phyloP scores from a whole-genome alignment of 2,329 filamentous ascomycete genomes.

The Parafenestella ontariensis region DNA sequence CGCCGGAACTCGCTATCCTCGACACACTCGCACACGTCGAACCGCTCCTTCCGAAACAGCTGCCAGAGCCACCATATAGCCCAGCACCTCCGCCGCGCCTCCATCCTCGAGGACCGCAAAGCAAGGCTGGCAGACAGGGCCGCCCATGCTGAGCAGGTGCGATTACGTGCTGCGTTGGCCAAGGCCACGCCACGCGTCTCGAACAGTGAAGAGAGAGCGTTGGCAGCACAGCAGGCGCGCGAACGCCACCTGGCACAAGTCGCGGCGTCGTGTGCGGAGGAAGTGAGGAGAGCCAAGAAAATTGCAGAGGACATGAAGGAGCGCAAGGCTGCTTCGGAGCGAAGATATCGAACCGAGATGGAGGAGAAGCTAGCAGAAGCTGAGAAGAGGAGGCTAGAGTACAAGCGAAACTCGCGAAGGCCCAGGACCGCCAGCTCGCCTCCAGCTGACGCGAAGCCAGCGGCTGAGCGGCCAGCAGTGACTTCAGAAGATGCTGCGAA shows the following conservation, averaged over 20 bases:
- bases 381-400: constrained; percentile 69
- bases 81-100: constrained; percentile 79
- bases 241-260: constrained; percentile 85
- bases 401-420: constrained; percentile 62
- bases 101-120: constrained; percentile 81
- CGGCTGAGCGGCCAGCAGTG: constrained; percentile 47
- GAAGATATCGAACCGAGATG: constrained; percentile 74
- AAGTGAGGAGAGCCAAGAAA: constrained; percentile 81
- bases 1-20: constrained; percentile 82
- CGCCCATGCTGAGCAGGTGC: constrained; percentile 83
- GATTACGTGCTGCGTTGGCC: constrained; percentile 74
- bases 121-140: constrained; percentile 80
- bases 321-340: constrained; percentile 76
- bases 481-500: constrained; percentile 68
- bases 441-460: constrained; percentile 52
- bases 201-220: constrained; percentile 75
- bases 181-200: constrained; percentile 73
- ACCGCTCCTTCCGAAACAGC: constrained; percentile 61
- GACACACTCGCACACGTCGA: constrained; percentile 73
- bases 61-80: constrained; percentile 79
- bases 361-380: constrained; percentile 81
- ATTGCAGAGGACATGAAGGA: constrained; percentile 84
- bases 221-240: constrained; percentile 78
- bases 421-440: constrained; percentile 64
- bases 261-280: constrained; percentile 79